A percentile compares a stretch with the other conserved stretches of the same genome.
Evolutionary conservation across 176 grass and related monocot species (phyloP).

Genomic region (Ampelocalamus luodianensis): DNA sequence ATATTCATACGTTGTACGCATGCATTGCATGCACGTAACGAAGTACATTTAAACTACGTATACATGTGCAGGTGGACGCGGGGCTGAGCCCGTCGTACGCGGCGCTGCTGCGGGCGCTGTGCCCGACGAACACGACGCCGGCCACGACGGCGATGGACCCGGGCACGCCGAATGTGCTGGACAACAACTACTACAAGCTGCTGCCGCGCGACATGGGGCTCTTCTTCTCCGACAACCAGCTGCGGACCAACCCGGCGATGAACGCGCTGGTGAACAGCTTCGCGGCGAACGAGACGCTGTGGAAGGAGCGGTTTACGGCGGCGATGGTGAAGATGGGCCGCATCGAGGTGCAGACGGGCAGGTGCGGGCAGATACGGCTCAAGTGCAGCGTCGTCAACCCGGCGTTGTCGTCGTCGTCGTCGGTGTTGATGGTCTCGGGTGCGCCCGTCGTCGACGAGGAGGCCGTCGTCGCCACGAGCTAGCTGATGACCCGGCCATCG

Average conservation of each 20-base stretch:
- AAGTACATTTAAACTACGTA: neutral
- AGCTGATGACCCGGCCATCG: neutral
- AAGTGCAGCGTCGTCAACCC: slow-evolving; percentile 61
- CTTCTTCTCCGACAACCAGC: slow-evolving; percentile 62
- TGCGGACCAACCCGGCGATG: slow-evolving; percentile 28
- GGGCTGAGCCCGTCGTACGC: slow-evolving; percentile 58
- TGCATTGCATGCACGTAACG: neutral
- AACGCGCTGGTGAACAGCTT: slow-evolving; percentile 39
- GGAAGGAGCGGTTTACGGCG: slow-evolving; percentile 47
- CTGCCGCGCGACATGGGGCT: slow-evolving; percentile 48
- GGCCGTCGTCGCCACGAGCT: slow-evolving; percentile 33
- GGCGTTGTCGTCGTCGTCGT: neutral
- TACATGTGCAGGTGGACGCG: slow-evolving; percentile 33
- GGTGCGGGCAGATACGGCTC: slow-evolving; percentile 47
- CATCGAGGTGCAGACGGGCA: slow-evolving; percentile 58
- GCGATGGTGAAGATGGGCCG: slow-evolving; percentile 67
- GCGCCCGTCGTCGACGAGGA: neutral
- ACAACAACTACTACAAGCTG: slow-evolving; percentile 70
- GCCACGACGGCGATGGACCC: slow-evolving; percentile 45
- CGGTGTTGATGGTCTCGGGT: neutral
- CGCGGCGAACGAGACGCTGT: slow-evolving; percentile 47
- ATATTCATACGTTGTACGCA: neutral
- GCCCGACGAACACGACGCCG: slow-evolving; percentile 44
- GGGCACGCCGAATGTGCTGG: slow-evolving; percentile 45
- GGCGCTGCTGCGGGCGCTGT: slow-evolving; percentile 40